Conservation (phyloP, 495 filamentous ascomycete genomes). For the Cladorrhinum samala region DNA sequence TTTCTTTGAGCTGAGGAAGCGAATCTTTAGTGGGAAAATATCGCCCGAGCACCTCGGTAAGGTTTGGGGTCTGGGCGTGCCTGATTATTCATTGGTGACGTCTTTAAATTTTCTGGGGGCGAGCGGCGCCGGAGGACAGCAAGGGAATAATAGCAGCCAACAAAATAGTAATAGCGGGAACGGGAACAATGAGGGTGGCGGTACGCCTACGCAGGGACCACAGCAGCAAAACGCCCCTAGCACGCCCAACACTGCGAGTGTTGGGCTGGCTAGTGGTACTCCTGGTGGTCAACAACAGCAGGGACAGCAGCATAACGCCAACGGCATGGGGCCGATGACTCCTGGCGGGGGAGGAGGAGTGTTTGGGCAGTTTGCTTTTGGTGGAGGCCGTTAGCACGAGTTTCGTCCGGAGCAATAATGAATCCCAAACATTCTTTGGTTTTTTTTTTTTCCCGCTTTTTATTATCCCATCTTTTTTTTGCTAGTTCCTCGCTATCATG, state of each 20-base stretch:
- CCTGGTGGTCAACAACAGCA: constrained; percentile 34
- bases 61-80: constrained; percentile 72
- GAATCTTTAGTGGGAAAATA: constrained; percentile 79
- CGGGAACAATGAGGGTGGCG: constrained; percentile 15
- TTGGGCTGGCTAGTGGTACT: constrained; percentile 47
- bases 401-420: not conserved
- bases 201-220: too few relatives aligned
- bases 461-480: too few relatives aligned
- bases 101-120: constrained; percentile 38
- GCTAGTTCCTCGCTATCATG: not conserved
- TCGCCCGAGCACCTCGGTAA: constrained; percentile 71
- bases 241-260: constrained; percentile 59
- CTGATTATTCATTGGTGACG: constrained; percentile 47
- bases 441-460: not conserved
- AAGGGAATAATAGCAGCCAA: not conserved
- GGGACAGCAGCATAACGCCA: not conserved
- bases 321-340: constrained; percentile 57
- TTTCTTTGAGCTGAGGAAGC: constrained; percentile 80
- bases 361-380: constrained; percentile 51
- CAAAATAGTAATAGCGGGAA: constrained; percentile 21
- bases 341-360: constrained; percentile 63
- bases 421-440: not conserved
- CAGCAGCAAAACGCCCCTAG: constrained; percentile 65
- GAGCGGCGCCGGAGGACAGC: too few relatives aligned
- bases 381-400: constrained; percentile 17